phyloP scores from a whole-genome alignment of 768 basidiomycete species.

The Hericium coralloides region DNA sequence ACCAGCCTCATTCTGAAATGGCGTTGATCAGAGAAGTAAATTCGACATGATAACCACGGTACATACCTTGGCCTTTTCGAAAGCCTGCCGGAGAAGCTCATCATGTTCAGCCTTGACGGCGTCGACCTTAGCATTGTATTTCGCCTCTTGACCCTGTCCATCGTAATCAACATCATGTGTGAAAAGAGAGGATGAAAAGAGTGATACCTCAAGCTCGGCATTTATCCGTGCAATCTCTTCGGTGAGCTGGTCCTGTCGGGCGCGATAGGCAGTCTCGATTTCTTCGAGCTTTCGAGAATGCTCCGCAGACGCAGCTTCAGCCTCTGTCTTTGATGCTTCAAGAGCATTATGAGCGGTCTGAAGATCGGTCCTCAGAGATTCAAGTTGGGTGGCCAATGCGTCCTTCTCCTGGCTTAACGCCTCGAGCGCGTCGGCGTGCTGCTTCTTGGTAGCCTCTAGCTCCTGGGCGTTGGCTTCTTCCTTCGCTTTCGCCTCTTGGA shows the following conservation, averaged over 20 bases:
- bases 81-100: conserved; percentile 54
- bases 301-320: conserved; percentile 35
- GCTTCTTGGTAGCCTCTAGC: conserved; percentile 30
- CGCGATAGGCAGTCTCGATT: conserved; percentile 37
- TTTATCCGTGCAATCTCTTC: conserved; percentile 48
- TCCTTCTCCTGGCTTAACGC: conserved; percentile 30
- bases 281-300: conserved; percentile 44
- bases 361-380: conserved; percentile 27
- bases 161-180: background rate
- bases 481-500: conserved; percentile 38
- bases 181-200: background rate
- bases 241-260: conserved; percentile 42
- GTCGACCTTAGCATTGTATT: conserved; percentile 60
- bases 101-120: conserved; percentile 58
- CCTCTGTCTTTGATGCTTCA: conserved; percentile 33
- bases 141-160: conserved; percentile 54
- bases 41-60: background rate
- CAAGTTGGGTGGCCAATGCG: conserved; percentile 10
- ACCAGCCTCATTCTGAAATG: conserved; percentile 57
- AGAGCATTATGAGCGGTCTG: conserved; percentile 37
- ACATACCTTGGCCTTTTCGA: conserved; percentile 69
- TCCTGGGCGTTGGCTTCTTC: conserved; percentile 35
- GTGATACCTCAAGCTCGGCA: conserved; percentile 57
- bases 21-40: conserved; percentile 7
- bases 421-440: conserved; percentile 39